phyloP scores from a whole-genome alignment of 345 rosid genomes.

The Corchorus olitorius region DNA sequence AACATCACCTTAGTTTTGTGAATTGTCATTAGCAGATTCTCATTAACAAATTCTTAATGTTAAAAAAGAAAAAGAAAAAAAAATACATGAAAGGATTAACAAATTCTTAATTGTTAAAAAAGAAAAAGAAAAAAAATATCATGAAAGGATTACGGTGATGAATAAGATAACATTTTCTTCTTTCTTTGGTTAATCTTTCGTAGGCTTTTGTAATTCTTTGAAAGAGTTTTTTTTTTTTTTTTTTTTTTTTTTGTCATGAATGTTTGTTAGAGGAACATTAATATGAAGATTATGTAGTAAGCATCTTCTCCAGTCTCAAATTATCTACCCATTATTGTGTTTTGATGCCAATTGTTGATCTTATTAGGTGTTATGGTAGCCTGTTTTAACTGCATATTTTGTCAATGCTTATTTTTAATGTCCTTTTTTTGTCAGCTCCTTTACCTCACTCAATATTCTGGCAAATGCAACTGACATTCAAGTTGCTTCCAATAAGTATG shows the following conservation, averaged over 20 bases:
- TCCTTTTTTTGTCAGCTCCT: slow-evolving; percentile 49
- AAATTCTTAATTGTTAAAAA: too few relatives aligned
- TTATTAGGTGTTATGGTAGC: neutral
- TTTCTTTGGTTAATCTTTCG: too few relatives aligned
- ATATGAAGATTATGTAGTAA: neutral
- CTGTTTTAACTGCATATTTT: neutral
- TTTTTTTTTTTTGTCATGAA: too few relatives aligned
- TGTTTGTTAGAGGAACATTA: neutral
- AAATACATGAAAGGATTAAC: too few relatives aligned
- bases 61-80: too few relatives aligned
- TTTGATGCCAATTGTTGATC: neutral
- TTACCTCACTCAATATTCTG: slow-evolving; percentile 58
- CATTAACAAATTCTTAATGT: too few relatives aligned
- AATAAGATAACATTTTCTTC: too few relatives aligned
- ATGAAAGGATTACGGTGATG: too few relatives aligned
- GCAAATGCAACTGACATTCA: slow-evolving; percentile 59
- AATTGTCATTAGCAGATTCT: too few relatives aligned
- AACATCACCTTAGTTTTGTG: too few relatives aligned
- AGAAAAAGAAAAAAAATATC: too few relatives aligned
- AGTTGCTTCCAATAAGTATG: slow-evolving; percentile 62
- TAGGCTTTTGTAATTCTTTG: too few relatives aligned
- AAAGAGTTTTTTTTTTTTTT: neutral
- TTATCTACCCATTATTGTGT: neutral
- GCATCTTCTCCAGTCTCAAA: neutral
- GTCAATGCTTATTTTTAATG: slow-evolving; percentile 4